Percentiles rank a stretch among this genome's conserved stretches.
Evolutionary conservation across 2,329 filamentous ascomycete genomes (phyloP).

Genomic region (Didymella arachidicola): DNA sequence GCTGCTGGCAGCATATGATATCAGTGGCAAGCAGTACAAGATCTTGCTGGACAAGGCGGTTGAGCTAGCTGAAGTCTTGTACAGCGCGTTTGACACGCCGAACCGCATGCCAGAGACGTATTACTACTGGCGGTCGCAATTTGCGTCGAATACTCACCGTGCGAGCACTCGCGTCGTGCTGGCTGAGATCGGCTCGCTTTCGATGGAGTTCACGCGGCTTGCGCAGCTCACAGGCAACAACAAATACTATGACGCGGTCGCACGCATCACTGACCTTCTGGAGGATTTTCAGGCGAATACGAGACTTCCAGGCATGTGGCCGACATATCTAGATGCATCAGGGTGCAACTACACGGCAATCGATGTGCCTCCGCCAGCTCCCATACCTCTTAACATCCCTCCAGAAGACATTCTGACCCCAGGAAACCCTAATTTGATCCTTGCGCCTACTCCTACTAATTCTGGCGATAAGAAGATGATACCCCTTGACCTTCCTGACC

Average conservation of each 20-base stretch:
- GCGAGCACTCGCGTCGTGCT: conserved; percentile 54
- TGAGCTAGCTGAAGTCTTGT: conserved; percentile 70
- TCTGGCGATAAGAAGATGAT: conserved; percentile 45
- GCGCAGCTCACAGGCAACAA: conserved; percentile 57
- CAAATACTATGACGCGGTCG: conserved; percentile 58
- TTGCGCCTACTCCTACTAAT: conserved; percentile 27
- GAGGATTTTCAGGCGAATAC: conserved; percentile 56
- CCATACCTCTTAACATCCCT: conserved; percentile 17
- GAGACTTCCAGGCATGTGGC: conserved; percentile 59
- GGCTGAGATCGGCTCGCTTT: conserved; percentile 59
- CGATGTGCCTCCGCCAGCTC: conserved; percentile 34
- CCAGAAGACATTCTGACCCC: conserved; percentile 3
- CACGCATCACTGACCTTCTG: conserved; percentile 55
- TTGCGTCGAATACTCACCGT: conserved; percentile 48
- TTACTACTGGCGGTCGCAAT: conserved; percentile 63
- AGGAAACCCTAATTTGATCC: neutral
- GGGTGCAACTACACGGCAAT: conserved; percentile 45
- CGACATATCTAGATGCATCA: conserved; percentile 54
- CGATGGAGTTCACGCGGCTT: conserved; percentile 59
- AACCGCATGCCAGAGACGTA: conserved; percentile 70
- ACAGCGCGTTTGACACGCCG: conserved; percentile 72
- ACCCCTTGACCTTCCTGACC: conserved; percentile 40
- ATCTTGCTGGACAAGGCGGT: conserved; percentile 68
- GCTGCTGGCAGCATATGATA: conserved; percentile 72
- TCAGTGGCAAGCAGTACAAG: conserved; percentile 62